Percentiles rank a stretch among this genome's conserved stretches.
Conservation (phyloP, 2,329 filamentous ascomycete species). For the Fusarium fujikuroi region DNA sequence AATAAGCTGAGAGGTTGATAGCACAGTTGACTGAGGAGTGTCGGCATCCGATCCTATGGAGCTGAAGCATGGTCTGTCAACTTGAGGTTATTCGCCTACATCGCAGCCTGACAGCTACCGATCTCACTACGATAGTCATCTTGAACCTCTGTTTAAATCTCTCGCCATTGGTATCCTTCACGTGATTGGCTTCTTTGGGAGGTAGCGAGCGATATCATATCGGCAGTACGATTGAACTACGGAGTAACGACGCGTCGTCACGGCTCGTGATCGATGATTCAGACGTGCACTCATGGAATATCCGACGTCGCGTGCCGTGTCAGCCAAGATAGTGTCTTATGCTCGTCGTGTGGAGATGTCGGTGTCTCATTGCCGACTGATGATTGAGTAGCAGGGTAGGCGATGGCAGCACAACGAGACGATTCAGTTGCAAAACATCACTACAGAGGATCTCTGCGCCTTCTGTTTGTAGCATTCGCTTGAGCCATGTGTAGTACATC, state of each 20-base stretch:
- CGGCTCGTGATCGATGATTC: background rate
- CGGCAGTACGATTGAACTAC: background rate
- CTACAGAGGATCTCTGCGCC: accelerated
- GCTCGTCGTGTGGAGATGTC: background rate
- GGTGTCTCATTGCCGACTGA: background rate
- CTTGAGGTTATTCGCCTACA: background rate
- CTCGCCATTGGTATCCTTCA: background rate
- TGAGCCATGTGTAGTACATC: background rate
- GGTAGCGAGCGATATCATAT: background rate
- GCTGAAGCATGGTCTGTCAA: background rate
- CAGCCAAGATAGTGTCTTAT: background rate
- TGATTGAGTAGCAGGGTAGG: background rate
- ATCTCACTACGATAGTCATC: background rate
- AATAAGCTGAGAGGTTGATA: background rate
- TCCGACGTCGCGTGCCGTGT: background rate
- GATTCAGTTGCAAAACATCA: background rate
- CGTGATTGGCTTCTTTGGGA: background rate
- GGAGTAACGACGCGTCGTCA: background rate
- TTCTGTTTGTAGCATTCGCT: accelerated
- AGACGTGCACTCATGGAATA: background rate
- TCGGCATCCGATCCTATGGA: background rate
- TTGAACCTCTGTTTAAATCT: background rate
- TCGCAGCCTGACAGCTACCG: accelerated
- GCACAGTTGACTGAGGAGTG: background rate
- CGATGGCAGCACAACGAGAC: background rate